Conservation (phyloP, 352 stramenopile genomes). For the Phytophthora vignae region DNA sequence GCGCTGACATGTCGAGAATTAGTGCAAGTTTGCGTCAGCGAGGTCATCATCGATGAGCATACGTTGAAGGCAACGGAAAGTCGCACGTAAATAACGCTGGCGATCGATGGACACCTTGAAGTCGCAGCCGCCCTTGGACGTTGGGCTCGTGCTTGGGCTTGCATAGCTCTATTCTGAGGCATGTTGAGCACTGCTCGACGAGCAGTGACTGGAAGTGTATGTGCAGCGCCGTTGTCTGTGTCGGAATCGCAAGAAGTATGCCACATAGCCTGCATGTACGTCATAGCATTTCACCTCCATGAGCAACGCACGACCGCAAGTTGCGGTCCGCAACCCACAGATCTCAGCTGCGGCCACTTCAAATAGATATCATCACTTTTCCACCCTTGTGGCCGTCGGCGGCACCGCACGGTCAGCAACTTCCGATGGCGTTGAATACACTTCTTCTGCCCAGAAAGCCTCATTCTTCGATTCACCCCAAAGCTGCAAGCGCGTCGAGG, state of each 20-base stretch:
- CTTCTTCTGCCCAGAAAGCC: neutral
- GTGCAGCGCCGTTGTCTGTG: no score
- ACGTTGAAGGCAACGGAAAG: conserved; percentile 4
- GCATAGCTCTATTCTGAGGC: no score
- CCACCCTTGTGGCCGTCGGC: neutral
- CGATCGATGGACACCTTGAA: neutral
- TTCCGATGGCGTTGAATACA: neutral
- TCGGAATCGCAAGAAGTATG: no score
- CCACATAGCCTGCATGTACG: no score
- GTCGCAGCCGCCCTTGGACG: no score
- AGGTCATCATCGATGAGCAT: neutral
- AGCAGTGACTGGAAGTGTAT: no score
- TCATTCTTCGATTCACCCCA: conserved; percentile 15
- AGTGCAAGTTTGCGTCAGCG: conserved; percentile 29
- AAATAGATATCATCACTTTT: conserved; percentile 9
- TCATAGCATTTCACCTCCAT: no score
- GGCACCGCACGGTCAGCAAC: neutral
- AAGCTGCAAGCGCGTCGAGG: neutral
- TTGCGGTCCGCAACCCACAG: neutral
- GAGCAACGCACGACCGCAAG: conserved; percentile 13
- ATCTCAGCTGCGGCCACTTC: conserved; percentile 14
- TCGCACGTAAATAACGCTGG: conserved; percentile 5
- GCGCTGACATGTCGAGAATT: conserved; percentile 1
- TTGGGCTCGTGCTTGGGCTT: no score
- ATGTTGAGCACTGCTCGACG: no score